Evolutionary conservation across 2,329 filamentous ascomycete genomes (phyloP).

Genomic region (Stagonosporopsis tanaceti): DNA sequence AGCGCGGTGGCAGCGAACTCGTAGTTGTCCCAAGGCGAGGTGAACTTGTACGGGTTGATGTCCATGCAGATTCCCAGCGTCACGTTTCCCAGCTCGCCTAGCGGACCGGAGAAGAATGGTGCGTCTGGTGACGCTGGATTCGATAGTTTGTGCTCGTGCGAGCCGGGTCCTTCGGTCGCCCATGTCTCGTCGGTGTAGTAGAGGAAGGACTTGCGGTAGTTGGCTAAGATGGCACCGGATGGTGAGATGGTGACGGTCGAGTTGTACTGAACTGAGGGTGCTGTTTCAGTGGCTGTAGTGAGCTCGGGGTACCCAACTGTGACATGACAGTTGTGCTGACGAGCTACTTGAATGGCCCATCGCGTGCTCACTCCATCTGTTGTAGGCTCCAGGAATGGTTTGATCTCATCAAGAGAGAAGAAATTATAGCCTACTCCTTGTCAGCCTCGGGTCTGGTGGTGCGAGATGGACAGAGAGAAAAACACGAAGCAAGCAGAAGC

Average conservation of each 20-base stretch:
- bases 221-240: constrained; percentile 61
- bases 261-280: constrained; percentile 61
- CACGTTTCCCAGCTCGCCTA: constrained; percentile 49
- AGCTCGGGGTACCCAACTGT: constrained; percentile 77
- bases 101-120: constrained; percentile 47
- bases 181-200: constrained; percentile 74
- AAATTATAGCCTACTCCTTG: constrained; percentile 75
- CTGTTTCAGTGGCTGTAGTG: constrained; percentile 34
- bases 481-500: background rate
- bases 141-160: constrained; percentile 30
- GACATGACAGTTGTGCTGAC: constrained; percentile 72
- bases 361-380: constrained; percentile 71
- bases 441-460: constrained; percentile 5
- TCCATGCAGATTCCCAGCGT: constrained; percentile 64
- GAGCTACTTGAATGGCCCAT: constrained; percentile 74
- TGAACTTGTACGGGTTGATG: constrained; percentile 70
- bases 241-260: constrained; percentile 66
- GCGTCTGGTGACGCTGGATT: constrained; percentile 29
- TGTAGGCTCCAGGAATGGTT: constrained; percentile 72
- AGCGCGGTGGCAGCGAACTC: constrained; percentile 68
- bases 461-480: background rate
- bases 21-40: constrained; percentile 64
- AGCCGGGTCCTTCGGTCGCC: constrained; percentile 61
- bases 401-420: constrained; percentile 71
- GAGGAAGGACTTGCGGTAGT: constrained; percentile 71